Conservation (phyloP, 768 basidiomycete species). For the Phaeolepiota aurea region DNA sequence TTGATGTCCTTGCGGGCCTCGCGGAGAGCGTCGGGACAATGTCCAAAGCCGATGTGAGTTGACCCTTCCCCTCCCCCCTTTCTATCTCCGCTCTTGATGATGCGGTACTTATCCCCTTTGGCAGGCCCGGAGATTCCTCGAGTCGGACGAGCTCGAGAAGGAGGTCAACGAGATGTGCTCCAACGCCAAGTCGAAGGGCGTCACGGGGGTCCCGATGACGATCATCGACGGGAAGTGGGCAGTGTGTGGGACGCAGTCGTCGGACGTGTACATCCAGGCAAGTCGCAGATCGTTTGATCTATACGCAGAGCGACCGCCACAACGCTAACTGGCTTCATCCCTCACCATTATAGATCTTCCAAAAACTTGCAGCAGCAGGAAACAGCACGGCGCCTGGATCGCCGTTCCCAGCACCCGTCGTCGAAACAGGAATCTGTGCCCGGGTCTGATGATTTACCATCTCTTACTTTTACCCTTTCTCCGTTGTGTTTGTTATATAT, state of each 20-base stretch:
- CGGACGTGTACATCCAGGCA: constrained; percentile 65
- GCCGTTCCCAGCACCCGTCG: constrained; percentile 18
- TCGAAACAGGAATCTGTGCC: constrained; percentile 20
- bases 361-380: constrained; percentile 38
- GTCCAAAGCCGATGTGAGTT: constrained; percentile 48
- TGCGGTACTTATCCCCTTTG: no score
- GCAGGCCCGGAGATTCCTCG: constrained; percentile 57
- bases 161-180: constrained; percentile 59
- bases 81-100: no score
- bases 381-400: constrained; percentile 24
- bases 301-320: not conserved
- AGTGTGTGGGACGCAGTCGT: constrained; percentile 63
- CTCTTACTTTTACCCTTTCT: no score
- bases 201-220: constrained; percentile 74
- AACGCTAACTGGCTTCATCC: not conserved
- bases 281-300: constrained; percentile 9
- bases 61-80: not conserved
- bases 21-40: constrained; percentile 52
- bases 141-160: constrained; percentile 54
- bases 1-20: constrained; percentile 46
- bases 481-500: no score
- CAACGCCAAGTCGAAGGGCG: constrained; percentile 55
- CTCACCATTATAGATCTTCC: constrained; percentile 28
- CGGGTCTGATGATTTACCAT: no score
- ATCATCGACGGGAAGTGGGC: constrained; percentile 77